phyloP scores from a whole-genome alignment of 192 early-diverging fungal genomes.

The Phlyctochytrium arcticum region DNA sequence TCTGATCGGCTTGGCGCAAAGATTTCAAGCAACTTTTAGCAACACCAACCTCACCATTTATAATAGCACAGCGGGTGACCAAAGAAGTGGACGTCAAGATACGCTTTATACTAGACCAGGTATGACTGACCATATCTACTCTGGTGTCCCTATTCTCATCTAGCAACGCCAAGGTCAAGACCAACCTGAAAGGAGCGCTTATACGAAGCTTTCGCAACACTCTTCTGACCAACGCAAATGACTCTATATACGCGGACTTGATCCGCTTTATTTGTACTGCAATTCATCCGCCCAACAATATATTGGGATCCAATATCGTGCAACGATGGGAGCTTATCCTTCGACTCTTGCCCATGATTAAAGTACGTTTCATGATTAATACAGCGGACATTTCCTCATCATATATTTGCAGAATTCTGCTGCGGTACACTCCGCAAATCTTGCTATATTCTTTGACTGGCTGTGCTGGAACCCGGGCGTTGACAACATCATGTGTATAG shows the following conservation, averaged over 20 bases:
- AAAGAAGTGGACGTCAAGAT: conserved; percentile 18
- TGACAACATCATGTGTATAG: conserved; percentile 25
- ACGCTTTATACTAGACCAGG: conserved; percentile 17
- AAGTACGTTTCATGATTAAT: neutral
- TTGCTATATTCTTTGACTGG: conserved; percentile 19
- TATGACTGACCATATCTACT: neutral
- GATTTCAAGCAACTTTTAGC: conserved; percentile 2
- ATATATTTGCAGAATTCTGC: conserved; percentile 1
- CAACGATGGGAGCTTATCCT: conserved; percentile 17
- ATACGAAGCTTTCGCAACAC: neutral
- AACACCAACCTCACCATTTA: conserved; percentile 1
- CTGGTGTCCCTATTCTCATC: neutral
- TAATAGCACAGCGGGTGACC: conserved; percentile 10
- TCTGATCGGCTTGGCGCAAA: neutral
- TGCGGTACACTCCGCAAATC: conserved; percentile 6
- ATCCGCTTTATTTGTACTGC: conserved; percentile 14
- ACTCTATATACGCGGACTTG: conserved; percentile 2
- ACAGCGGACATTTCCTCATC: neutral
- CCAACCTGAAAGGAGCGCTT: neutral
- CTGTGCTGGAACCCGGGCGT: conserved; percentile 7
- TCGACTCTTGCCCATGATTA: neutral
- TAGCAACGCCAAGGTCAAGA: neutral
- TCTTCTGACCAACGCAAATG: neutral
- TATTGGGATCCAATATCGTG: conserved; percentile 9
- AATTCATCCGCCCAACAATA: conserved; percentile 13